These are phyloP conservation scores for Tolypocladium ophioglossoides DNA, from an alignment of 2,329 filamentous ascomycete species.

Conservation along the genomic window DNA sequence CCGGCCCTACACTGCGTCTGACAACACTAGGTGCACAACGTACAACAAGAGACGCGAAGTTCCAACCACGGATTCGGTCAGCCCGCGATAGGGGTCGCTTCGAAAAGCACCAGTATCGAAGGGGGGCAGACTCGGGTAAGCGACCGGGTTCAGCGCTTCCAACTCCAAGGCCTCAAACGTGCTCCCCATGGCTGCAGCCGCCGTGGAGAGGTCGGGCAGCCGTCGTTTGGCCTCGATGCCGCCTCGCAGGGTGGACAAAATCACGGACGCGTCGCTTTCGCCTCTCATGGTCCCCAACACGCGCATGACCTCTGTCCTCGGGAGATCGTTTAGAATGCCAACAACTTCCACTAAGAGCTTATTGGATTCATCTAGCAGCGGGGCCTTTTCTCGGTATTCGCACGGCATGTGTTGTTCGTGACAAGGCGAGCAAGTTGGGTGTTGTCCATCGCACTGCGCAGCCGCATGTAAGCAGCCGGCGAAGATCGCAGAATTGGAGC, in stretches of 20 bases:
- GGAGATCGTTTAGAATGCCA: constrained; percentile 11
- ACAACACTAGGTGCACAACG: background rate
- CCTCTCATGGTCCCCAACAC: constrained; percentile 11
- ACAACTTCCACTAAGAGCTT: constrained; percentile 11
- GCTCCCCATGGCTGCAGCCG: background rate
- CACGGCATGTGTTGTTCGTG: constrained; percentile 6
- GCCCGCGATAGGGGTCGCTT: background rate
- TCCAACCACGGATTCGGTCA: background rate
- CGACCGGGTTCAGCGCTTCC: constrained; percentile 12
- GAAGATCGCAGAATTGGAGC: background rate
- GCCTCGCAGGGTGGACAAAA: constrained; percentile 10
- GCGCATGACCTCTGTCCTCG: constrained; percentile 7
- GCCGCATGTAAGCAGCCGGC: background rate
- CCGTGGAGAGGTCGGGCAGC: background rate
- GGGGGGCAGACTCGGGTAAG: constrained; percentile 7
- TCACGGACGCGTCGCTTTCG: constrained; percentile 9
- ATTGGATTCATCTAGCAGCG: constrained; percentile 3
- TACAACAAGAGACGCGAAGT: background rate
- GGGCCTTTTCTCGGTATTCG: constrained; percentile 9
- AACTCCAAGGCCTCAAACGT: constrained; percentile 10
- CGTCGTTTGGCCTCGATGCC: background rate
- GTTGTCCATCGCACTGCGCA: constrained; percentile 9
- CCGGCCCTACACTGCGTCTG: too few relatives aligned
- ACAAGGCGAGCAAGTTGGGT: constrained; percentile 11
- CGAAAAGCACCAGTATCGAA: background rate